phyloP scores from a whole-genome alignment of 805 yeast species.

The Saccharomycopsis amapae region DNA sequence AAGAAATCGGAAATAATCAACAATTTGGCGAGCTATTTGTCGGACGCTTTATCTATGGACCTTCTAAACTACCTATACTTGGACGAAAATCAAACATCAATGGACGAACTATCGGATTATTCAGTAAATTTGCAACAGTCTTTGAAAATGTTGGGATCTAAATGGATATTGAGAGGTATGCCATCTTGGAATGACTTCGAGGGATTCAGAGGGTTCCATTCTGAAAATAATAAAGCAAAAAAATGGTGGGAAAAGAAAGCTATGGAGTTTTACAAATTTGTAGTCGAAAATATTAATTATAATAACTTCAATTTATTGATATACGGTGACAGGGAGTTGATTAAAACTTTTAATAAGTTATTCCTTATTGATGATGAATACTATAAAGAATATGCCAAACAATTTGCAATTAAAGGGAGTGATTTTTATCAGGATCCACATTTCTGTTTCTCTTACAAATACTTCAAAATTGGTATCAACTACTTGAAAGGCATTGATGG shows the following conservation, averaged over 20 bases:
- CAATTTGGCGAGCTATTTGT: conserved; percentile 35
- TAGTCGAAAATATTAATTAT: conserved; percentile 26
- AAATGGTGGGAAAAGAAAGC: conserved; percentile 41
- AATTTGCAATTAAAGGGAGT: background rate
- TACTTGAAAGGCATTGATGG: conserved; percentile 1
- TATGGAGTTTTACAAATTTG: conserved; percentile 29
- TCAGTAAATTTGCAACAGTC: conserved; percentile 36
- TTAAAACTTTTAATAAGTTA: background rate
- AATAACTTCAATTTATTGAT: conserved; percentile 32
- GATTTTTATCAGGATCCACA: conserved; percentile 29
- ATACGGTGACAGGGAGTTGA: conserved; percentile 25
- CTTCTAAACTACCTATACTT: conserved; percentile 39
- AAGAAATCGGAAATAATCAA: background rate
- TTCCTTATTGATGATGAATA: background rate
- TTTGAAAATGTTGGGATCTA: conserved; percentile 26
- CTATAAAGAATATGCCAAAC: background rate
- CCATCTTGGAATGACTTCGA: conserved; percentile 28
- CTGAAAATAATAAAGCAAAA: conserved; percentile 25
- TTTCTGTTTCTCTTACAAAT: conserved; percentile 39
- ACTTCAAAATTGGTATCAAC: conserved; percentile 6
- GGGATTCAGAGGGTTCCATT: conserved; percentile 23
- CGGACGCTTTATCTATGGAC: conserved; percentile 43
- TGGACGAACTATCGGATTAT: conserved; percentile 41
- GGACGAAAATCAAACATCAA: conserved; percentile 32
- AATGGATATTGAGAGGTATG: conserved; percentile 39